Base-by-base conservation (phyloP, 805 yeast species). In the Nakazawaea ishiwadae region DNA sequence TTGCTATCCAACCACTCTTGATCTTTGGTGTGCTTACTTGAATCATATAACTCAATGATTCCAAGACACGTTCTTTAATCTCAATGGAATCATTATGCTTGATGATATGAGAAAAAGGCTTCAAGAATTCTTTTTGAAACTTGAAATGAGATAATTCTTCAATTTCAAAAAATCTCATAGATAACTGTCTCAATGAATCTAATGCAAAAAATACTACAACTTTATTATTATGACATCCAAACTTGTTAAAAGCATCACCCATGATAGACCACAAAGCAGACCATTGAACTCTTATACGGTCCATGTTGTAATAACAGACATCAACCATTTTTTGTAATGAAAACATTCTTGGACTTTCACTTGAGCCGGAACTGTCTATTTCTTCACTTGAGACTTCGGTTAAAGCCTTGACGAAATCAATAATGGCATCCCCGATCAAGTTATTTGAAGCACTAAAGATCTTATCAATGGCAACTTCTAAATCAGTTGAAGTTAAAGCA, bases 291-390 rank as follows among this genome's bases (percentile, higher is more conserved):
- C 96, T 79, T 52, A 93, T 90, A 68, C 99, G 84, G 38, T 80
- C 80, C 97, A 93, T 93, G 59, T 95, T 95, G 68, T 95, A 93
- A 62, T 93, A 91, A 63, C 97, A 91, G 32, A 93, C 95, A 62
- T 95, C 99, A 39, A 93, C 96, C 72, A 93, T 85, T 58, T 93
- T 93, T 56, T 89, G 98, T 48, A 93, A 66, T 0, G 98, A 86
- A 57, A 87, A 95, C 63, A 88, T 82, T 58, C 99, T 73, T 29
- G 98, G 99, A 47, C 86, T 79, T 5, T 74, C 69, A 33, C 90
- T 81, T 54, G 79, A 79, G 5, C 89, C 90, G 1, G 95, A 84
- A 0, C 95, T 83, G 48, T 85, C 89, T 47, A 93, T 88, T 60
- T 93, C 99, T 54, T 90, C 97, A 31, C 78, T 67, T 0, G 96